phyloP scores from a whole-genome alignment of 2,329 filamentous ascomycete species.

The Aspergillus aculeatinus region DNA sequence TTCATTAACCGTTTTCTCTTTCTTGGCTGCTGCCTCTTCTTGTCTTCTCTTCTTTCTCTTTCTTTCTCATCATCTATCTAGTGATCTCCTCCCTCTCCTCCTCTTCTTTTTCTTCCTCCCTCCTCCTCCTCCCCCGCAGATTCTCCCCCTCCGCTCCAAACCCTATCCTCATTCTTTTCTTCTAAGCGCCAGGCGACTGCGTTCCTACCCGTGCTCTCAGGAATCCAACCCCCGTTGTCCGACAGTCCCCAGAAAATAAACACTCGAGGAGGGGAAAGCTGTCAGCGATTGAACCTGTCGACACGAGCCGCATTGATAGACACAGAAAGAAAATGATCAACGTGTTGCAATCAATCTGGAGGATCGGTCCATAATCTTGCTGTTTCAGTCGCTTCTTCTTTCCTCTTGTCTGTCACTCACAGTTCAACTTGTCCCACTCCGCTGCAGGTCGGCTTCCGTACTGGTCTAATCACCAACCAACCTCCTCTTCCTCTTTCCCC shows the following conservation, averaged over 20 bases:
- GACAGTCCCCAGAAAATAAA: neutral
- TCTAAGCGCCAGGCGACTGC: neutral
- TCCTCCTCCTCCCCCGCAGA: neutral
- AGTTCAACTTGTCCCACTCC: neutral
- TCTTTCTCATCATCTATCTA: too few relatives aligned
- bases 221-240: neutral
- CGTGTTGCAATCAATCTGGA: conserved; percentile 7
- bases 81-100: neutral
- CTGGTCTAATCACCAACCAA: neutral
- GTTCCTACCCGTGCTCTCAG: neutral
- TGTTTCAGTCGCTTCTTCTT: neutral
- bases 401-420: neutral
- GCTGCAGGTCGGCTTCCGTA: conserved; percentile 6
- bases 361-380: conserved; percentile 10
- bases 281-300: neutral
- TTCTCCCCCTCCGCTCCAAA: neutral
- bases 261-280: neutral
- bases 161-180: neutral
- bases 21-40: neutral
- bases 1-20: neutral
- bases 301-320: neutral
- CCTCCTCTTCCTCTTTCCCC: conserved; percentile 1
- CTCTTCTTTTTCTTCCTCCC: neutral
- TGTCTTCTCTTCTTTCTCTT: neutral
- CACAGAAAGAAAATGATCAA: conserved; percentile 11